These are phyloP conservation scores for Phyllosticta capitalensis DNA, from an alignment of 2,329 filamentous ascomycete genomes.

Conservation along the genomic window DNA sequence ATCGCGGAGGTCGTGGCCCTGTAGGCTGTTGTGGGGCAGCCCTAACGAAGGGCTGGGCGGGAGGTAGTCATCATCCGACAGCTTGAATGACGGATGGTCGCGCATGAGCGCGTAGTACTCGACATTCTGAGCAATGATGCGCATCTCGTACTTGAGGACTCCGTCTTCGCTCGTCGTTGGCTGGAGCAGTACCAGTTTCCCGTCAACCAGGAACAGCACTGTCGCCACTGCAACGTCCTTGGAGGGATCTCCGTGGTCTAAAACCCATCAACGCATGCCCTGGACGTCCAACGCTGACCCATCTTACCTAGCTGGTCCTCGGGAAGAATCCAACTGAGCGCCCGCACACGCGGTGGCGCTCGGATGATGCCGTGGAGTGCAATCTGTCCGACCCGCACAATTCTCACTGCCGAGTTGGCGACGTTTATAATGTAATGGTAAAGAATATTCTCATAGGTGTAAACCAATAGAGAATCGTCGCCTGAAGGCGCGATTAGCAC, in stretches of 20 bases:
- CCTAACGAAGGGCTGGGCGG: slow-evolving; percentile 37
- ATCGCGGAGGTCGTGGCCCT: slow-evolving; percentile 57
- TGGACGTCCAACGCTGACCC: neutral
- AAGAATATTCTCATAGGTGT: slow-evolving; percentile 91
- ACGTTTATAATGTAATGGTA: slow-evolving; percentile 88
- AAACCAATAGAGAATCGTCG: slow-evolving; percentile 89
- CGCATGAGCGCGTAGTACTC: slow-evolving; percentile 92
- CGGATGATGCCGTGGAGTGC: slow-evolving; percentile 93
- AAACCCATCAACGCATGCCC: slow-evolving; percentile 15
- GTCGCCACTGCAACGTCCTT: slow-evolving; percentile 91
- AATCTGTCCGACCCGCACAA: slow-evolving; percentile 95
- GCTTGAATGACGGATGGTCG: slow-evolving; percentile 55
- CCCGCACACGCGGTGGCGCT: slow-evolving; percentile 82
- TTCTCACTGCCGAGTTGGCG: slow-evolving; percentile 58
- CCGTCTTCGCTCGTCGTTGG: slow-evolving; percentile 74
- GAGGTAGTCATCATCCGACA: slow-evolving; percentile 35
- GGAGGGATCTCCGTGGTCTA: slow-evolving; percentile 79
- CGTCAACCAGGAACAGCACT: slow-evolving; percentile 92
- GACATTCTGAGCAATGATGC: slow-evolving; percentile 88
- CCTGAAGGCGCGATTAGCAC: slow-evolving; percentile 83
- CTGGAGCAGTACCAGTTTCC: slow-evolving; percentile 85
- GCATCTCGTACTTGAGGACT: slow-evolving; percentile 95
- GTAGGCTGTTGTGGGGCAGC: slow-evolving; percentile 33
- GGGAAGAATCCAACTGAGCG: slow-evolving; percentile 90
- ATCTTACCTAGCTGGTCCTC: slow-evolving; percentile 68